phyloP scores from a whole-genome alignment of 2,329 filamentous ascomycete genomes.

The Botryotinia calthae region DNA sequence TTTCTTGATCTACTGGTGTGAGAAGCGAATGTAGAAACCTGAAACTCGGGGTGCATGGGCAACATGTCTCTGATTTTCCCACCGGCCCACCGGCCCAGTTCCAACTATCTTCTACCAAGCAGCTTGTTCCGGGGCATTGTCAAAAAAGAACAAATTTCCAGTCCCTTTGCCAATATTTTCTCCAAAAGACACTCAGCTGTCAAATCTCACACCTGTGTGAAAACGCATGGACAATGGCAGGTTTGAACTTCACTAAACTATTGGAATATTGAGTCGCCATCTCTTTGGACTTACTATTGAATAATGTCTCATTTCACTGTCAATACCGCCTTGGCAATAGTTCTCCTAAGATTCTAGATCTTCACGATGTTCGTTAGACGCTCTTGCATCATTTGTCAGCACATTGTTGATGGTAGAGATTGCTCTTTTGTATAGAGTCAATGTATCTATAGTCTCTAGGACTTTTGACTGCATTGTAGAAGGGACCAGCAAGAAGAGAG shows the following conservation, averaged over 20 bases:
- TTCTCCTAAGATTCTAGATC: background rate
- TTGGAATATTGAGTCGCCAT: background rate
- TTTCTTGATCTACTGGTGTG: background rate
- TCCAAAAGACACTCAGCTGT: background rate
- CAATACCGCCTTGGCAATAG: background rate
- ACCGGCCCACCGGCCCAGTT: rapidly evolving
- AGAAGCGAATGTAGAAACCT: background rate
- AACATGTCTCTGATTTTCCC: background rate
- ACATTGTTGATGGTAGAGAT: background rate
- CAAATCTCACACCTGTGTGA: background rate
- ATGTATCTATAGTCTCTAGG: background rate
- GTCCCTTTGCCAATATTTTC: background rate
- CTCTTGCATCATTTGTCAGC: background rate
- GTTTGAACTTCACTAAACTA: background rate
- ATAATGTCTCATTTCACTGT: background rate
- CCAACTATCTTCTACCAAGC: background rate
- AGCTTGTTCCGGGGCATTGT: background rate
- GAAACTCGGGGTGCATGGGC: background rate
- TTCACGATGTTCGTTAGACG: background rate
- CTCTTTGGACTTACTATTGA: background rate
- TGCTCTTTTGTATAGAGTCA: background rate
- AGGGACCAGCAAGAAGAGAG: background rate
- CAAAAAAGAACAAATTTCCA: background rate
- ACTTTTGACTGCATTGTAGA: background rate
- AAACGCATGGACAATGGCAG: background rate